Base-by-base conservation (phyloP, 495 filamentous ascomycete genomes). In the Oidiodendron maius region DNA sequence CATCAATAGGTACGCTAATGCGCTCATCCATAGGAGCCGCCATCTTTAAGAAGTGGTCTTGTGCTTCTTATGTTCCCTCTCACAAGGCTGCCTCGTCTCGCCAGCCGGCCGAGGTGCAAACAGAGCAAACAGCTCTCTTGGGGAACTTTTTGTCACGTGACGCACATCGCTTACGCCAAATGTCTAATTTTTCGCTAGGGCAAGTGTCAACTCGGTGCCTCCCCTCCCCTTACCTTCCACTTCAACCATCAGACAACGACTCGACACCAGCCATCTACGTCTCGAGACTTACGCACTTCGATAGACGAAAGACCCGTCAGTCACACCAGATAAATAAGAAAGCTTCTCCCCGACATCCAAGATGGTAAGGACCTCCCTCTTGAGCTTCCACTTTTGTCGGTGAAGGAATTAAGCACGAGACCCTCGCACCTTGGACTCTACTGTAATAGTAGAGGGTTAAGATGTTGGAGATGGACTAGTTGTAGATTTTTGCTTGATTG, bases 1-100 rank as follows among this genome's bases (percentile, higher is more conserved):
- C 82, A 61, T 91, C 87, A 55, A 98, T 85, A 43, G 93, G 89
- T 42, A 96, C 94, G 53, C 66, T 66, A 48, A 80, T 77, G 38
- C 76, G 68, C 52, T 80, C 69, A 23, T 90, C 84, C 50, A 76
- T 62, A 13, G 84, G 84, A 51, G 82, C 76, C 43, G 87, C 82
- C 87, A 93, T 94, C 11, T 46, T 81, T 16, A 11, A 9, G 4
- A 12, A 18, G 4, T 18, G 16, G 22, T 21, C 38, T 17, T 22
- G 18, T 21, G 22, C 20, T 15, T 17, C 38, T 3, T 20, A 40
- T 40, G 46, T 41, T 49, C 35, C 32, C 12, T 32, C 22, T 23
- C n/a, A 32, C 17, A 49, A 38, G 30, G 23, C 6, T 26, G 23
- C 11, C 22, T 20, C 9, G 36, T 38, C 36, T 41, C 23, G 40